Evolutionary conservation across 805 yeast genomes (phyloP), one percentile per base, ranked within the genome.

Genomic region (Candida tallmaniae): DNA sequence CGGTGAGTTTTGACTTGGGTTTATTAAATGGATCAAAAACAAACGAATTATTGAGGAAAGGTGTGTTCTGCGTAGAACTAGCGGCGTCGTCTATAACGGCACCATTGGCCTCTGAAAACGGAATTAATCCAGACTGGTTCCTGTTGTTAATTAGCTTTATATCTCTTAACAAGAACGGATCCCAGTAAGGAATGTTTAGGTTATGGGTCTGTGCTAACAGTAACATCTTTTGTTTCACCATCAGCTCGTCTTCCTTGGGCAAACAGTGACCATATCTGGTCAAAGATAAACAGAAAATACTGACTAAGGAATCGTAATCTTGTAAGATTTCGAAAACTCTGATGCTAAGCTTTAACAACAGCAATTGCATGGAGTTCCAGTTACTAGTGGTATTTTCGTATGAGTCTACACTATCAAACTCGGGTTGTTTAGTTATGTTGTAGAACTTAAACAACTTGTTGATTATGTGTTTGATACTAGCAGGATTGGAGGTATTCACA

Each of bases 341-440:
- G 15, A 81, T 51, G 31, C 81, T 70, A 12, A 75, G 50, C 34
- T 68, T 68, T 27, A 83, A 49, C 14, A 79, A 60, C 31, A 73
- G 76, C 39, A 76, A 69, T 41, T 80, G 84, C 17, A 83, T 49
- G 6, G 68, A 60, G 2, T 58, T 56, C 88, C 90, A 83, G 35
- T 49, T 54, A 16, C 30, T 34, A 16, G 45, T 47, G 2, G 50
- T 32, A 31, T 52, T 55, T 15, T 32, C 34, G 11, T 34, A 28
- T 1, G 67, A 58, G 31, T 46, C 51, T 8, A 27, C 9, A 6
- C 41, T 31, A 4, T 40, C 30, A 15, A 45, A 34, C 36, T 68
- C 74, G 0, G 66, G 47, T 19, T 62, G 48, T 4, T 50, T 46
- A 22, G 65, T 63, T 4, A 81, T 70, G 0, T 81, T 79, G 52